Evolutionary conservation across 371 early-diverging fungal species (phyloP).

Genomic region (Zancudomyces culisetae): DNA sequence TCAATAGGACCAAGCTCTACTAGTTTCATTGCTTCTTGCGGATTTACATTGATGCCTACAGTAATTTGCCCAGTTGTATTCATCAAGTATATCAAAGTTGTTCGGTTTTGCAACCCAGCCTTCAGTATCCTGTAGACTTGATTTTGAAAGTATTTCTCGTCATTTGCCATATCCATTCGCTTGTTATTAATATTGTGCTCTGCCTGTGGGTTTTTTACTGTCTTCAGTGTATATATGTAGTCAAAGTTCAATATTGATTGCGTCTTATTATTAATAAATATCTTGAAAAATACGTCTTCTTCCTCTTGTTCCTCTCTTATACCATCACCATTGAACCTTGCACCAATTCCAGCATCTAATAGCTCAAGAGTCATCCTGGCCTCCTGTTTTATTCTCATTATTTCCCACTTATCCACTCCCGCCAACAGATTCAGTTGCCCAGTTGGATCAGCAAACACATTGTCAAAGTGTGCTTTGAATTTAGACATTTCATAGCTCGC

Average conservation of each 20-base stretch:
- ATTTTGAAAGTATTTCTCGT: not conserved
- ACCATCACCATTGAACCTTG: not conserved
- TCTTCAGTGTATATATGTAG: conserved; percentile 12
- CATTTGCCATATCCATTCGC: not conserved
- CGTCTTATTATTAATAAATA: conserved; percentile 9
- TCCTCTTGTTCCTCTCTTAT: not conserved
- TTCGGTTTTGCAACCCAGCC: not conserved
- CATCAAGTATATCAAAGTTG: not conserved
- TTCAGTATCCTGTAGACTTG: not conserved
- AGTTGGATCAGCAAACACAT: conserved; percentile 66
- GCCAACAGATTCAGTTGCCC: conserved; percentile 52
- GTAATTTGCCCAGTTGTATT: not conserved
- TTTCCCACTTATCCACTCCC: conserved; percentile 12
- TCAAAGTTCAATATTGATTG: conserved; percentile 11
- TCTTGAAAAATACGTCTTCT: conserved; percentile 10
- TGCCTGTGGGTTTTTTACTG: not conserved
- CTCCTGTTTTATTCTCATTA: conserved; percentile 12
- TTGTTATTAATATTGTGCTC: not conserved
- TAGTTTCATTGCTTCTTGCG: conserved; percentile 15
- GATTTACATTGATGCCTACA: conserved; percentile 27
- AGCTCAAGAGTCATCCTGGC: conserved; percentile 10
- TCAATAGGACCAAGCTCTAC: conserved; percentile 34
- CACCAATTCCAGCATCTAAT: conserved; percentile 5
- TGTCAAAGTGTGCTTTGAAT: conserved; percentile 43
- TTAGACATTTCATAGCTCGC: conserved; percentile 33